Evolutionary conservation across 148 eudicot genomes (phyloP), one percentile per base, ranked within the genome.

Genomic region (Vaccinium vitisidaea): DNA sequence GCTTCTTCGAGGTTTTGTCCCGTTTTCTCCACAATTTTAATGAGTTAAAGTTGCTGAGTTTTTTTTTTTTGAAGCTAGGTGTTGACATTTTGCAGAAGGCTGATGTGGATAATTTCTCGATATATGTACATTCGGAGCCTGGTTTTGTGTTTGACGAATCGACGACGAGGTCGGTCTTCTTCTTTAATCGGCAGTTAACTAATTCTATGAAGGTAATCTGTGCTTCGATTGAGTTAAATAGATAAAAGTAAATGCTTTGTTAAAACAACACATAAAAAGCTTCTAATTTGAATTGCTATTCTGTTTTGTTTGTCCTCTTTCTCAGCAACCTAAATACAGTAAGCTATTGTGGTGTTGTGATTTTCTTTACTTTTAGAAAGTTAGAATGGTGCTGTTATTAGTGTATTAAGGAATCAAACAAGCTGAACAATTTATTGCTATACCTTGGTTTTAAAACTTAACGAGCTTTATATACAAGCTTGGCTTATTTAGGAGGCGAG

Each of bases 71-170:
- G 55, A 52, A 56, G 15, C 80, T 39, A n/a, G 77, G 69, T 52
- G 32, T 88, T 85, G 82, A 75, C 81, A 75, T 79, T 79, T 87
- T 88, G 88, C 93, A 96, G 99, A 93, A 88, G 75, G 96, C 88
- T 63, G 95, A 94, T 84, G 87, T 48, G 83, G 93, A 82, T 11
- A 92, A 84, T 21, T 96, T 87, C 88, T 92, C 99, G 4, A 92
- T 94, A 54, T 92, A 93, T 86, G 79, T 96, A 80, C 99, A 96
- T 85, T 90, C 98, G 39, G 94, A 93, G 83, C 99, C 99, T 75
- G 98, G 99, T 53, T 94, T 93, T 86, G 91, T 94, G 84, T 92
- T 96, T 83, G 95, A 94, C 86, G 94, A 94, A 79, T 92, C 98
- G 8, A 96, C 92, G 55, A 94, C 97, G 13, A 90, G 91, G 58